phyloP scores from a whole-genome alignment of 2,329 filamentous ascomycete species.

The Ophiocordyceps sinensis region DNA sequence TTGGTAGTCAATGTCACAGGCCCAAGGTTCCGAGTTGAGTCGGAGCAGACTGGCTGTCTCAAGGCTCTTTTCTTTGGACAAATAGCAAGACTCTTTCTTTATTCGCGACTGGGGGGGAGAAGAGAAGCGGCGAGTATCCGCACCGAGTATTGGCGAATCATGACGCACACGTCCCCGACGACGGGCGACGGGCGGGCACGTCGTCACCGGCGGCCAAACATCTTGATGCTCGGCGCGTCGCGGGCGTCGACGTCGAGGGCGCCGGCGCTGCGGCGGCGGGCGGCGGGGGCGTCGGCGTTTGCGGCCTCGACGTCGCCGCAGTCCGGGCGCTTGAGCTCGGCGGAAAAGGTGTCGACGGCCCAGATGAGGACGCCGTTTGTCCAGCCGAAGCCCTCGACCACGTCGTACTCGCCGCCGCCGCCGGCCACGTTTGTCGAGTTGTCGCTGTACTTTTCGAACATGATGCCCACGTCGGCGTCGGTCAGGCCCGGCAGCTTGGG shows the following conservation, averaged over 20 bases:
- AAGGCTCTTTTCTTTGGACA: no score
- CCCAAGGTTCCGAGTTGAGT: no score
- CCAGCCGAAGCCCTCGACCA: conserved; percentile 59
- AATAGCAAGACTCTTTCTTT: no score
- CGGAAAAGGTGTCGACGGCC: conserved; percentile 47
- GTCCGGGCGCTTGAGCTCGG: conserved; percentile 37
- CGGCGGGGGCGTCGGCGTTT: conserved; percentile 14
- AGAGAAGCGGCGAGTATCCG: no score
- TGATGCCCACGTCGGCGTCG: conserved; percentile 35
- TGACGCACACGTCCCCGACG: no score
- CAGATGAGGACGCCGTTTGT: conserved; percentile 55
- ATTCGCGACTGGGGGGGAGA: no score
- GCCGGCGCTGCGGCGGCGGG: conserved; percentile 23
- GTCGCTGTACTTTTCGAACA: conserved; percentile 58
- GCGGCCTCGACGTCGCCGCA: conserved; percentile 35
- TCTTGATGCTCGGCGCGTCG: conserved; percentile 34
- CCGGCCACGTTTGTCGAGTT: conserved; percentile 45
- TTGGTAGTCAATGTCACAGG: no score
- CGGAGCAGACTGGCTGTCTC: no score
- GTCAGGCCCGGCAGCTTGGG: conserved; percentile 33
- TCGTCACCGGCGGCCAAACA: conserved; percentile 19
- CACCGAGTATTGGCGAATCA: no score
- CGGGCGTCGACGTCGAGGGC: conserved; percentile 32
- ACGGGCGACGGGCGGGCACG: no score
- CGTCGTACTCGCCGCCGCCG: conserved; percentile 52